Evolutionary conservation across 2,329 filamentous ascomycete species (phyloP).

Genomic region (Fusarium concolor): DNA sequence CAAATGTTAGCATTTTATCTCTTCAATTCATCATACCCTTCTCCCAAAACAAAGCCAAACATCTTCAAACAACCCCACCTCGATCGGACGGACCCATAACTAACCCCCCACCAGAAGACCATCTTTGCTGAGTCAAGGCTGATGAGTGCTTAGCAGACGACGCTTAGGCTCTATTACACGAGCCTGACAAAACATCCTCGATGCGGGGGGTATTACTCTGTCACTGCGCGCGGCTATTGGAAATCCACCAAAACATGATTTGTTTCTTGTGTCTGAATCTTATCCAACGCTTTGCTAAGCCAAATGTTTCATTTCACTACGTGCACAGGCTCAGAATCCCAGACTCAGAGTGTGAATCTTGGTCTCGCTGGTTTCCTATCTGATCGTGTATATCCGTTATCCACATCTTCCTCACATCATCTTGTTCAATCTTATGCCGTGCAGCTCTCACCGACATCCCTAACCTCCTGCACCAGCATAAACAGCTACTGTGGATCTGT

Average conservation of each 20-base stretch:
- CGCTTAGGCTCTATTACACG: conserved; percentile 44
- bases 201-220: conserved; percentile 16
- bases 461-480: conserved; percentile 4
- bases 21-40: background rate
- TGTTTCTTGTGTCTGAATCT: conserved; percentile 19
- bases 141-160: conserved; percentile 35
- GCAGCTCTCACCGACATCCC: conserved; percentile 33
- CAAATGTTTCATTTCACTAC: background rate
- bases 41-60: background rate
- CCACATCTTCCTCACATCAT: background rate
- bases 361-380: background rate
- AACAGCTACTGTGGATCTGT: conserved; percentile 15
- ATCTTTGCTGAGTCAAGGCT: conserved; percentile 37
- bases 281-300: conserved; percentile 45
- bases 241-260: background rate
- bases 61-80: conserved; percentile 10
- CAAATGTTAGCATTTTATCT: background rate
- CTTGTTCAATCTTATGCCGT: background rate
- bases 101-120: background rate
- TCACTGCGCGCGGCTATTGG: conserved; percentile 35
- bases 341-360: background rate
- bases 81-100: conserved; percentile 10
- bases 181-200: conserved; percentile 48
- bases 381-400: conserved; percentile 17
- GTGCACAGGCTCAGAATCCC: too few species aligned